A percentile compares a stretch with the other conserved stretches of the same genome.
phyloP scores from a whole-genome alignment of 164 flowering plant genomes.

The Malania oleifera region DNA sequence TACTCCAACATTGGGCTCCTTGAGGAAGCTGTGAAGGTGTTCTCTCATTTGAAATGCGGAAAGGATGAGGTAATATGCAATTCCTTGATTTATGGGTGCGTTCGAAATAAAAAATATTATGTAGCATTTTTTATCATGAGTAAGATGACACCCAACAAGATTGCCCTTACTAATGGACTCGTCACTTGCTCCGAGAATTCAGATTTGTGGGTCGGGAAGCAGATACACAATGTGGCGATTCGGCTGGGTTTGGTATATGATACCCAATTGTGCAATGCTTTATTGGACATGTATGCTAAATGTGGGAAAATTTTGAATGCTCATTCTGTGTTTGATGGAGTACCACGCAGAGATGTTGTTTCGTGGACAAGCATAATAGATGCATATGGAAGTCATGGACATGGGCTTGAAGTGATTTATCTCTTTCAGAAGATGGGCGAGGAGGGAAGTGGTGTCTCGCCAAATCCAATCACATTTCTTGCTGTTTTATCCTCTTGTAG shows the following conservation, averaged over 20 bases:
- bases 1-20: background rate
- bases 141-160: no score
- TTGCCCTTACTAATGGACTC: no score
- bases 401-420: background rate
- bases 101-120: no score
- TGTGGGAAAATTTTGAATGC: background rate
- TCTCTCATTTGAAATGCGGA: no score
- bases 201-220: no score
- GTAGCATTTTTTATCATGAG: background rate
- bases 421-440: background rate
- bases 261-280: background rate
- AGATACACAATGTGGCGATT: background rate
- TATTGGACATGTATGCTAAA: background rate
- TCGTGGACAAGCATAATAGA: background rate
- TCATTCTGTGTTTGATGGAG: background rate
- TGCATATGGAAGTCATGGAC: no score
- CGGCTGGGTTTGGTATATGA: background rate
- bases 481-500: background rate
- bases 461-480: background rate
- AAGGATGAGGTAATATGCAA: background rate
- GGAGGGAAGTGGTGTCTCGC: background rate
- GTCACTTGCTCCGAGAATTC: no score
- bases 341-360: background rate
- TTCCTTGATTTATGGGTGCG: background rate
- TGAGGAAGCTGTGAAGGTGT: background rate